Conservation (phyloP, 306 rosid species). For the Canavalia ensiformis region DNA sequence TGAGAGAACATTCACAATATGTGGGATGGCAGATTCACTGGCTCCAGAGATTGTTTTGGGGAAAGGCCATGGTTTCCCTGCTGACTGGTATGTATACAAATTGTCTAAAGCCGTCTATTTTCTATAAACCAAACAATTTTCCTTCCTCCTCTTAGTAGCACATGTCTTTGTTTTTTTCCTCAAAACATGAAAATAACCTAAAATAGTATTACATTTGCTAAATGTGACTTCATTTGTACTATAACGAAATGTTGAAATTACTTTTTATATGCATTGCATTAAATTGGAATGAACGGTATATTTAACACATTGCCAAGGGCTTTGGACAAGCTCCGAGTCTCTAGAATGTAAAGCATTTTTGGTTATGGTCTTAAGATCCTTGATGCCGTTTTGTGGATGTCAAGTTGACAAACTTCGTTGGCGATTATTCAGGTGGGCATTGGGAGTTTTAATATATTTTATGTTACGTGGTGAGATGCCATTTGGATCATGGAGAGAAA, state of each 20-base stretch:
- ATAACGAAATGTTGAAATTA: conserved; percentile 20
- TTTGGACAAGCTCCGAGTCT: conserved; percentile 8
- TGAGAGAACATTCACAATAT: conserved; percentile 90
- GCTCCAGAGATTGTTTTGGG: conserved; percentile 98
- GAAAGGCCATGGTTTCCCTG: conserved; percentile 91
- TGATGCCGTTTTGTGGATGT: conserved; percentile 29
- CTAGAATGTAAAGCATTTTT: conserved; percentile 16
- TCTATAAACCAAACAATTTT: conserved; percentile 15
- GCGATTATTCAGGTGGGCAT: conserved; percentile 83
- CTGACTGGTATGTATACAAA: conserved; percentile 81
- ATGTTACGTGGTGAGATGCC: conserved; percentile 92
- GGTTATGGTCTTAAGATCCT: conserved; percentile 27
- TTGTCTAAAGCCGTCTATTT: conserved; percentile 41
- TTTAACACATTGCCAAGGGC: not conserved
- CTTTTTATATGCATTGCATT: not conserved
- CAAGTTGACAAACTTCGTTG: conserved; percentile 33
- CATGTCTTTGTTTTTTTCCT: conserved; percentile 6
- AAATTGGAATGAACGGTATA: conserved; percentile 22
- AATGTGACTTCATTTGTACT: conserved; percentile 18
- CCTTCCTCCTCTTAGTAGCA: conserved; percentile 11
- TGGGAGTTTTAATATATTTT: conserved; percentile 88
- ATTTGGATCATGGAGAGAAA: conserved; percentile 95
- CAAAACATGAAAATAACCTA: not conserved
- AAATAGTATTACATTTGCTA: not conserved
- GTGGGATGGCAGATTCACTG: conserved; percentile 85